Conservation (phyloP, 257 asterid genomes). For the Primulina tabacum region DNA sequence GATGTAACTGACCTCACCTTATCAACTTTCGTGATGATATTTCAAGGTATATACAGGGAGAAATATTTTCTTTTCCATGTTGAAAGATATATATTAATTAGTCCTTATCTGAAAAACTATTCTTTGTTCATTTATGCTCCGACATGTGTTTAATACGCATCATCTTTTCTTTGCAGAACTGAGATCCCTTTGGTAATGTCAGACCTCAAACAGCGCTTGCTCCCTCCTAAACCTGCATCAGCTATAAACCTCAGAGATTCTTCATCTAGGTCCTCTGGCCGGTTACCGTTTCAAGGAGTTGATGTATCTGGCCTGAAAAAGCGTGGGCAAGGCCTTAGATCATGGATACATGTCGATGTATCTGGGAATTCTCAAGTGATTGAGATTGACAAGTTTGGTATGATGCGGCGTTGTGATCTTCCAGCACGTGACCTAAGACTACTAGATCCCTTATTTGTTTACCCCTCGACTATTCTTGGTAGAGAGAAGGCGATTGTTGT, state of each 20-base stretch:
- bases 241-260: constrained; percentile 43
- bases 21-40: too few species aligned
- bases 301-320: constrained; percentile 58
- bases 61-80: too few species aligned
- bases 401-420: constrained; percentile 71
- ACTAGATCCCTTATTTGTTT: constrained; percentile 57
- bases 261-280: constrained; percentile 42
- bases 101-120: background rate
- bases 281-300: constrained; percentile 49
- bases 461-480: constrained; percentile 70
- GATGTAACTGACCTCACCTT: too few species aligned
- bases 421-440: constrained; percentile 69
- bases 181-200: constrained; percentile 41
- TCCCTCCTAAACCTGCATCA: constrained; percentile 52
- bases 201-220: constrained; percentile 54
- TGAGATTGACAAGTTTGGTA: constrained; percentile 64
- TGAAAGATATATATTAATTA: background rate
- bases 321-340: constrained; percentile 65
- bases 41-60: background rate
- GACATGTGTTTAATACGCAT: background rate
- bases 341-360: constrained; percentile 69
- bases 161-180: constrained; percentile 17
- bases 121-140: background rate
- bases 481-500: constrained; percentile 72
- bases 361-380: constrained; percentile 59